Base-by-base conservation (phyloP, 352 stramenopile genomes). In the Globisporangium nunn region DNA sequence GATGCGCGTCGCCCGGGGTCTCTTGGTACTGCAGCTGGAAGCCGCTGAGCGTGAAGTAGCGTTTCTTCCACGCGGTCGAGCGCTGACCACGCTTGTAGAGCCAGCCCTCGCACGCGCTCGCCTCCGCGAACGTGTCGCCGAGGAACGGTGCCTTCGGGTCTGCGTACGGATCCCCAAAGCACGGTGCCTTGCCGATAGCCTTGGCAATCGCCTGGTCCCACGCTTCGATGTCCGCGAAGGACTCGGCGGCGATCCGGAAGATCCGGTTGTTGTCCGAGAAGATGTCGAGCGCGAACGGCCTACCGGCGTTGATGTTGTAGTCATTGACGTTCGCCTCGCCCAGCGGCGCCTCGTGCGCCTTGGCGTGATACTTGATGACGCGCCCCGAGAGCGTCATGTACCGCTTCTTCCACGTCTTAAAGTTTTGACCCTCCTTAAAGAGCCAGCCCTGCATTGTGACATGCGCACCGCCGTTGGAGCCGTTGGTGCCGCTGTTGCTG, bases 341-440 rank as follows among this genome's bases (percentile, higher is more conserved):
- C 11, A 89, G 67, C 10, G 81, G 81, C 44, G 72, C 69, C 50
- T 91, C 81, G 29, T 57, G 57, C 6, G 68, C 58, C 11, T 79
- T 63, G 2, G 75, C 80, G 54, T 78, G 67, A 62, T 94, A 94
- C 66, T 87, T 78, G 52, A 94, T 74, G 15, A 73, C 52, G 39
- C 62, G 66, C 4, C 75, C 84, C 0, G 46, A 66, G 6, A 94
- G 65, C 50, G 75, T 87, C 71, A 94, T 89, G 64, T 87, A 92
- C 33, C 84, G 78, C 35, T 74, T 69, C 56, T 94, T 94, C 84
- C 84, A 94, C 18, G 75, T 91, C 78, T 93, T 92, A 63, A 93
- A 91, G 57, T 91, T 91, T 61, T 91, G 81, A 8, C 84, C 84
- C 64, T 94, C 81, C 49, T 94, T 94, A 29, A 72, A 65, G 2